Base-by-base conservation (phyloP, 495 filamentous ascomycete genomes). In the Neurospora hispaniola region DNA sequence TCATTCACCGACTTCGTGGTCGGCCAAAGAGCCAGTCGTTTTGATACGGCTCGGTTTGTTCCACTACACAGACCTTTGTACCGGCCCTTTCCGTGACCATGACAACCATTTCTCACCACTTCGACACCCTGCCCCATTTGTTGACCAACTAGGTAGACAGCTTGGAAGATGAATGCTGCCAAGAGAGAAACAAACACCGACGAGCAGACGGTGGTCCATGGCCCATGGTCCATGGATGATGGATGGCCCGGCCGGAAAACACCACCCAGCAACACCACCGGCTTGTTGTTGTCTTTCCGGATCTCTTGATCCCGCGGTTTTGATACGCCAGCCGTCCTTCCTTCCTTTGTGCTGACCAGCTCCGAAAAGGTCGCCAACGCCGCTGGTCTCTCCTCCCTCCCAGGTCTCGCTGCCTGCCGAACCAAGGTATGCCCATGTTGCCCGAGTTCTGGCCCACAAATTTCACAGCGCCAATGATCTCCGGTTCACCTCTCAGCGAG, bases 1-100 rank as follows among this genome's bases (percentile, higher is more conserved):
- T 77, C 80, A 80, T 82, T 87, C 86, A 87, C 86, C 84, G 86
- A 86, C 86, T 87, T 86, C 81, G 81, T 87, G 85, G 83, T 87
- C 81, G 84, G 82, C 77, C 76, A 79, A 77, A 82, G 78, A 82
- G 82, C 85, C 85, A 86, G 82, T 86, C 83, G 76, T 80, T 80
- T 76, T 72, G 72, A 71, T 74, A 78, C 71, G 71, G 38, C 73
- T 42, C 18, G 74, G 38, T 71, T 69, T 20, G 69, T 69, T 23
- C 42, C 23, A 16, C 70, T 69, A 72, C 71, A 66, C 54, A 66
- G 54, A 66, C 54, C 54, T 38, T 27, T 66, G 54, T 66, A 66
- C 54, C 54, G 71, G 54, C 54, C 54, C 54, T 18, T 66, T 66
- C 54, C 70, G 27, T 35, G 42, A 27, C 70, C 70, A 48, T 48